Base-by-base conservation (phyloP, 1,139 yeast species). In the Pichia kudriavzevii region DNA sequence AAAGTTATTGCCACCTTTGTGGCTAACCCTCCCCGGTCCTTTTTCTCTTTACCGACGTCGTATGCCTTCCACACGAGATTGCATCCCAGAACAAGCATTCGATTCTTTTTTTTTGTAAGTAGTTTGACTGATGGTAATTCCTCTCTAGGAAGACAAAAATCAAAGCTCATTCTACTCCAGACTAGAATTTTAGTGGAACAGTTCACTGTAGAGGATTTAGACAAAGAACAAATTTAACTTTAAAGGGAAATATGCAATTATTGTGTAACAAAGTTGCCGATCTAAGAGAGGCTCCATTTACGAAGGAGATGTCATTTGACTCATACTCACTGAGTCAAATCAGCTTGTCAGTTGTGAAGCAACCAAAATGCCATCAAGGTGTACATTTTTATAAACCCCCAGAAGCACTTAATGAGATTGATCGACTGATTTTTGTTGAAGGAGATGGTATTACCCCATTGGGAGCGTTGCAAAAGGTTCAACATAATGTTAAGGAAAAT, bases 281-380 rank as follows among this genome's bases (percentile, higher is more conserved):
- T 25, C 22, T 24, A 5, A 11, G 7, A n/a, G 15, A 28, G 6
- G 28, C 19, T 9, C 38, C 64, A 2, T 47, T 73, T 39, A 74
- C 83, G 0, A 72, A 65, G 53, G 66, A 77, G 5, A 79, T 77
- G 46, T 79, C 77, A 46, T 53, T 75, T 16, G 85, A 78, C 41
- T 66, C 67, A 4, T 79, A 79, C 47, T 69, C 79, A 15, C 67
- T 65, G 59, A 79, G 81, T 2, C 67, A 65, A 45, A 62, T 69
- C 68, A 75, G 78, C 43, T 54, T 79, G 13, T 73, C 82, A 1
- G 59, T 59, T 10, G 67, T 77, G 1, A 66, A 69, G 1, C 62
- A 75, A 36, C 91, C 88, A 0, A 55, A 66, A 1, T 71, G 79
- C 44, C 63, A 72, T 41, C 53, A 59, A 13, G 61, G 61, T 9